Percentiles rank a stretch among this genome's conserved stretches.
Evolutionary conservation across 129 eudicot species (phyloP).

Genomic region (Artemisia tridentata): DNA sequence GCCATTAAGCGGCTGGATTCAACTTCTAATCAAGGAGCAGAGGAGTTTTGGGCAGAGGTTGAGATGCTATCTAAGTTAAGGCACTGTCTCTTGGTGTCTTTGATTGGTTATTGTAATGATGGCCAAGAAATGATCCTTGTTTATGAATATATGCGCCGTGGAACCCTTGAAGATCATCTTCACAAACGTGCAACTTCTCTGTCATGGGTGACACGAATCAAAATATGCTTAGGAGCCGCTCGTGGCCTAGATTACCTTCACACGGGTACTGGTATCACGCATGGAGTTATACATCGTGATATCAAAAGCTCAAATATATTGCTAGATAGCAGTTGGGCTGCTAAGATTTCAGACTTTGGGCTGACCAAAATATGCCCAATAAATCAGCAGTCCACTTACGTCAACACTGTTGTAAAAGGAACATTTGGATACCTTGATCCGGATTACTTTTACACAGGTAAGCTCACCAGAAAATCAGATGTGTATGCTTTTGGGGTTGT

Average conservation of each 20-base stretch:
- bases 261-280: conserved; percentile 13
- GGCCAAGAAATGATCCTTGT: conserved; percentile 16
- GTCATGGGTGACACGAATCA: no score
- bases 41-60: no score
- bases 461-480: conserved; percentile 13
- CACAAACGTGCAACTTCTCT: no score
- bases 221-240: not conserved
- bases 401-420: conserved; percentile 13
- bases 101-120: not conserved
- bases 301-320: conserved; percentile 16
- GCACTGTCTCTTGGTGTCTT: no score
- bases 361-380: conserved; percentile 10
- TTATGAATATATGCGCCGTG: not conserved
- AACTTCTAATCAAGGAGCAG: no score
- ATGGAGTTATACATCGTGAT: conserved; percentile 10
- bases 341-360: conserved; percentile 12
- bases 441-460: not conserved
- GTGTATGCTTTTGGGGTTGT: conserved; percentile 28
- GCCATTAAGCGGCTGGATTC: no score
- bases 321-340: not conserved
- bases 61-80: no score
- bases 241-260: conserved; percentile 21
- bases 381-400: conserved; percentile 8
- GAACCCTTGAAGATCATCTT: no score
- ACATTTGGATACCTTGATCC: conserved; percentile 19